Evolutionary conservation across 768 basidiomycete genomes (phyloP), one percentile per base, ranked within the genome.

Genomic region (Tricholoma hemisulphureum): DNA sequence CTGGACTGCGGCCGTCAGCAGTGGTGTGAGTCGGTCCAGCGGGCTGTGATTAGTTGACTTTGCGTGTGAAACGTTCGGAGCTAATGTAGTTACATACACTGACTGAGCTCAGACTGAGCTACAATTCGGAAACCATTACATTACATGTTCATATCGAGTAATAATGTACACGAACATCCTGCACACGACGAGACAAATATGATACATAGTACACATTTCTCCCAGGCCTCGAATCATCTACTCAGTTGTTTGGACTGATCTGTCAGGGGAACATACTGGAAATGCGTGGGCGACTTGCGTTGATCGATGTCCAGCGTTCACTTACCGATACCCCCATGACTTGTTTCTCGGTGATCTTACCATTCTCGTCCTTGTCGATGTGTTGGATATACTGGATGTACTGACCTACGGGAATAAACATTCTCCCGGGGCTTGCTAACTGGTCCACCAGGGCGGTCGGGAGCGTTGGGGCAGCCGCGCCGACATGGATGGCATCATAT

Each of bases 381-480:
- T 91, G 85, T 65, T 84, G 77, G 53, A 97, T 84, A 64, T 83
- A 73, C 58, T 90, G 86, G 13, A 62, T 62, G 13, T 71, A 64
- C 1, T 75, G 79, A 2, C 95, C 95, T 13, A 98, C 88, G 2
- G 95, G 95, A 53, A 98, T 92, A 75, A 98, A 95, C 89, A 98
- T 93, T 53, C 86, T 76, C 14, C 91, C 91, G 0, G 89, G 88
- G 2, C 71, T 68, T 24, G 86, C 86, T 2, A 94, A 84, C 65
- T 96, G 95, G 13, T 89, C 84, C 26, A 98, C 70, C 1, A 98
- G 81, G 0, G 79, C 70, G 20, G 81, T 70, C 0, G 95, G 95
- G 13, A 94, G 72, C 0, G 66, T 77, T 0, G 91, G 88, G 0
- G 95, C 87, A 0, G 96, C 95, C 0, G 96, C 96, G 3, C 96